Evolutionary conservation across 176 grass and related monocot species (phyloP), one percentile per base, ranked within the genome.

Genomic region (Otatea glauca): DNA sequence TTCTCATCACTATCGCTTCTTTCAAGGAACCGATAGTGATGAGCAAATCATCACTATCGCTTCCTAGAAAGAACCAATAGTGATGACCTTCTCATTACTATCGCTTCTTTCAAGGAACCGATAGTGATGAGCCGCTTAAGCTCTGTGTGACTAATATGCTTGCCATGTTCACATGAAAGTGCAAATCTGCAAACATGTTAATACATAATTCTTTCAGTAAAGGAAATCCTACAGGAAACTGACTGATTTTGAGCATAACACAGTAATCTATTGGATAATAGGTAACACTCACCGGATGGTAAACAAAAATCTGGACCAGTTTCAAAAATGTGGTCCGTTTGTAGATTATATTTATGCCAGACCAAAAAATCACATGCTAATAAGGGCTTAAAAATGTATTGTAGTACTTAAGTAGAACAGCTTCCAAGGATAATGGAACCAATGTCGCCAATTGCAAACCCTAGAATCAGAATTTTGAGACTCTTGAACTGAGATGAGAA

Each of bases 401-500:
- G 45, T 5, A 55, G 35, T 74, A 10, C 72, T 53, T 1, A 14
- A 24, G 13, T 16, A 76, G 51, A 9, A 44, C 5, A 47, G 17
- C 35, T 64, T 29, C 18, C 13, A 56, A 56, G 20, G 32, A 14
- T 51, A 75, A 75, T 54, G 50, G 32, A 75, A 75, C 18, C 49
- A 56, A 54, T 34, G 53, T 75, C 32, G 38, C 10, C 50, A 56
- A 55, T 48, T 65, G 45, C 25, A 61, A 78, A 78, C 29, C 51
- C n/a, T 78, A 63, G 7, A 27, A 63, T 44, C 23, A 62, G 5
- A 63, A 63, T 25, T 21, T 55, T 21, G 5, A 21, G 17, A 35
- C 18, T 49, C n/a, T 13, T 47, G 60, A 37, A 65, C 13, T 18
- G 21, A 20, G 49, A 65, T 37, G 23, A 77, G 14, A n/a, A n/a